A percentile compares a stretch with the other conserved stretches of the same genome.
These are phyloP conservation scores for Gypsophila paniculata DNA, from an alignment of 179 eudicot species.

Conservation along the genomic window DNA sequence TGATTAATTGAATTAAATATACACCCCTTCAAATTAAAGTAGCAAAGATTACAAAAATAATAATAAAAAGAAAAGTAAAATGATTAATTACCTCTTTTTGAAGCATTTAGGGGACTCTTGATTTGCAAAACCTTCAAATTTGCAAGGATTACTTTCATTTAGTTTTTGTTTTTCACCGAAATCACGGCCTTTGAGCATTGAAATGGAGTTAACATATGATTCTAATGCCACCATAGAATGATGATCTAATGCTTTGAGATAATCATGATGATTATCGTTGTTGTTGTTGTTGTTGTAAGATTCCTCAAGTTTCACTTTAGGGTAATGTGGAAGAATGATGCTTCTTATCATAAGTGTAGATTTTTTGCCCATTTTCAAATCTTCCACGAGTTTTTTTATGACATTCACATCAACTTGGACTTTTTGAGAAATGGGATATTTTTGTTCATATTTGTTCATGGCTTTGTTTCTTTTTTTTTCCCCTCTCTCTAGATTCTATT, in stretches of 20 bases:
- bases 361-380: slow-evolving; percentile 30
- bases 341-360: slow-evolving; percentile 29
- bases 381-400: slow-evolving; percentile 17
- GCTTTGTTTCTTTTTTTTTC: too few species aligned
- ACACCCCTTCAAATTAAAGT: too few species aligned
- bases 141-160: neutral
- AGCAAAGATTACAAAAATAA: too few species aligned
- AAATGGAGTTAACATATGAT: slow-evolving; percentile 12
- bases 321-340: slow-evolving; percentile 13
- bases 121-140: neutral
- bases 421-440: slow-evolving; percentile 11
- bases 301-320: slow-evolving; percentile 1
- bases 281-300: neutral
- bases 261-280: neutral
- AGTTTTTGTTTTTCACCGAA: slow-evolving; percentile 2
- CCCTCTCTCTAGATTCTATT: too few species aligned
- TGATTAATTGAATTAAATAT: too few species aligned
- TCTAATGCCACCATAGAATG: slow-evolving; percentile 20
- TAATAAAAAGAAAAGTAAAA: too few species aligned
- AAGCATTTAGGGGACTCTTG: neutral
- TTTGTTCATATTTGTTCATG: too few species aligned
- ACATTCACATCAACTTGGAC: slow-evolving; percentile 2
- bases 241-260: slow-evolving; percentile 12
- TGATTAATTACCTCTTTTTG: slow-evolving; percentile 8
- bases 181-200: slow-evolving; percentile 12